Conservation (phyloP, 2,329 filamentous ascomycete genomes). For the Pestalotiopsis sp. region DNA sequence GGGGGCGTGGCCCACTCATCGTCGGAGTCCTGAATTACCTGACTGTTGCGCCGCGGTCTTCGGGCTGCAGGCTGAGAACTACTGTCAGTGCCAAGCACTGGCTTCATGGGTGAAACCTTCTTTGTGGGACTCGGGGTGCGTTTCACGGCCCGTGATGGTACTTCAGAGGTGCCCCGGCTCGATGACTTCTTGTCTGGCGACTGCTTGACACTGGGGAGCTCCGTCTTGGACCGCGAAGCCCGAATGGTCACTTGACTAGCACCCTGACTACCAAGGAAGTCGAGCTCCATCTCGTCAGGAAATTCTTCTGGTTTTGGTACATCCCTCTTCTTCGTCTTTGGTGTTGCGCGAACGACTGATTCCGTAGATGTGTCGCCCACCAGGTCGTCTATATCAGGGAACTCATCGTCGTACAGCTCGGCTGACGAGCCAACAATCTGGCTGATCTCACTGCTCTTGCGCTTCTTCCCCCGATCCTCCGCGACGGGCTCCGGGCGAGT, state of each 20-base stretch:
- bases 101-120: conserved; percentile 20
- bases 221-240: neutral
- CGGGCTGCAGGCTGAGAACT: conserved; percentile 22
- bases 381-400: conserved; percentile 56
- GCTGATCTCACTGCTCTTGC: conserved; percentile 53
- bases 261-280: neutral
- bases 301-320: conserved; percentile 8
- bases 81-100: conserved; percentile 18
- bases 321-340: conserved; percentile 31
- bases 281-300: neutral
- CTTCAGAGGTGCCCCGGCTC: conserved; percentile 19
- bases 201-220: conserved; percentile 15
- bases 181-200: conserved; percentile 27
- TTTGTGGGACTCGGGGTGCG: conserved; percentile 14
- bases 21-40: conserved; percentile 58
- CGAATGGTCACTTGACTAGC: neutral
- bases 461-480: conserved; percentile 47
- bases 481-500: conserved; percentile 38
- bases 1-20: conserved; percentile 53
- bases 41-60: conserved; percentile 30
- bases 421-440: conserved; percentile 25
- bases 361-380: conserved; percentile 31
- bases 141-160: conserved; percentile 10
- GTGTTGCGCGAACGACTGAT: conserved; percentile 36
- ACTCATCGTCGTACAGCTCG: conserved; percentile 44